These are phyloP conservation scores for Astragalus glycyphyllos DNA, from an alignment of 306 rosid genomes.

Conservation along the genomic window DNA sequence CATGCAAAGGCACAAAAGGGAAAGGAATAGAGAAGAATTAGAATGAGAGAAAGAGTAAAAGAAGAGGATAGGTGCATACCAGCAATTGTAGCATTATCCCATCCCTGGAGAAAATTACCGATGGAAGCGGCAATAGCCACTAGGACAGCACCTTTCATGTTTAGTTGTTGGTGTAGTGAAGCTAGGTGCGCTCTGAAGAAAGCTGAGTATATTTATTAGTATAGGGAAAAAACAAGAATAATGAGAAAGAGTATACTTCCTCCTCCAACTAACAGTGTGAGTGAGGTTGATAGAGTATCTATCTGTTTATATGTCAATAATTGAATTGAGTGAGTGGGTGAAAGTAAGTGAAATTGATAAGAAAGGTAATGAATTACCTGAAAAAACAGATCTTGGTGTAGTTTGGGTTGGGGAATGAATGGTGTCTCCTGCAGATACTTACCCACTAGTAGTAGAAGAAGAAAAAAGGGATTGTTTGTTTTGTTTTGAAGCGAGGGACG, in stretches of 20 bases:
- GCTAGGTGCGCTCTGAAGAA: background rate
- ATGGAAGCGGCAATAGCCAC: constrained; percentile 89
- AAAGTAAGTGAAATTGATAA: background rate
- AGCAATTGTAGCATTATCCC: constrained; percentile 97
- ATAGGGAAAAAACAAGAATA: background rate
- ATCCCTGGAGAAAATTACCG: constrained; percentile 88
- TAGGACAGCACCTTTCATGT: constrained; percentile 77
- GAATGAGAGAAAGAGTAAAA: background rate
- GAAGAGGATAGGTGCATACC: constrained; percentile 51
- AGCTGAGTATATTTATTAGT: background rate
- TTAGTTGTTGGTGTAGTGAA: background rate
- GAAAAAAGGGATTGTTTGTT: no score
- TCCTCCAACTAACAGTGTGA: constrained; percentile 12
- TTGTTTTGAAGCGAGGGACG: no score
- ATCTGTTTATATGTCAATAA: constrained; percentile 24
- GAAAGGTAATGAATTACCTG: constrained; percentile 30
- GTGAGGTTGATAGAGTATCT: constrained; percentile 30
- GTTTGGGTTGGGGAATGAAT: no score
- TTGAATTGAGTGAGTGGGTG: background rate
- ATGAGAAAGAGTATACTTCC: background rate
- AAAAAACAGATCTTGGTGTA: constrained; percentile 21
- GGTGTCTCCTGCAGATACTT: no score
- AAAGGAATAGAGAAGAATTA: background rate
- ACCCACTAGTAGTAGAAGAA: no score
- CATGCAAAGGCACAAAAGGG: background rate